These are phyloP conservation scores for Ilyonectria sp. DNA, from an alignment of 2,329 filamentous ascomycete species.

Conservation along the genomic window DNA sequence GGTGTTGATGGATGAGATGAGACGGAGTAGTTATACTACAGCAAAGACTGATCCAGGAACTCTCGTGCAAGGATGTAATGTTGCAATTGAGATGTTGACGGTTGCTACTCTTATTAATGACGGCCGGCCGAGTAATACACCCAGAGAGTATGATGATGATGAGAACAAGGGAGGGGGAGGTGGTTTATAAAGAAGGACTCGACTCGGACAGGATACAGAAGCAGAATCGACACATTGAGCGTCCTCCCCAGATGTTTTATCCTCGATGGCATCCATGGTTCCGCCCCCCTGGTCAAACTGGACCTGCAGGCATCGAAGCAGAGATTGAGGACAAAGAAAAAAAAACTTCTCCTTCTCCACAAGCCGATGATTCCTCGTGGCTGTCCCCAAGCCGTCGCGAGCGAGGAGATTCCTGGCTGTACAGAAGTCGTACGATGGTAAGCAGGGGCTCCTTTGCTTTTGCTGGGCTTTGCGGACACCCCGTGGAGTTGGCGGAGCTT, in stretches of 20 bases:
- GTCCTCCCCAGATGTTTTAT: conserved; percentile 45
- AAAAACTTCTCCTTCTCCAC: conserved; percentile 43
- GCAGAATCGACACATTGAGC: conserved; percentile 22
- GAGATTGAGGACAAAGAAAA: conserved; percentile 37
- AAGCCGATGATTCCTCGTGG: conserved; percentile 48
- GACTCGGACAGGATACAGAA: conserved; percentile 29
- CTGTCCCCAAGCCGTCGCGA: conserved; percentile 28
- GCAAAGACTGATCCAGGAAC: conserved; percentile 16
- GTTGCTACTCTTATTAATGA: neutral
- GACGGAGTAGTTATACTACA: conserved; percentile 9
- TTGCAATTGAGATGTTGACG: conserved; percentile 1
- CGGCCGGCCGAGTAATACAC: conserved; percentile 15
- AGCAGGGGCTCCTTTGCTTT: conserved; percentile 38
- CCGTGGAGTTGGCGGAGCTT: conserved; percentile 27
- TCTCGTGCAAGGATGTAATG: conserved; percentile 11
- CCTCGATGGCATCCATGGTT: conserved; percentile 36
- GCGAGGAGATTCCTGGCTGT: conserved; percentile 33
- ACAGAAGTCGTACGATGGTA: conserved; percentile 46
- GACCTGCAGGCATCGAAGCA: conserved; percentile 32
- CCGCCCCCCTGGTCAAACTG: conserved; percentile 34
- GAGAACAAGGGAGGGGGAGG: neutral
- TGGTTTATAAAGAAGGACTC: conserved; percentile 24
- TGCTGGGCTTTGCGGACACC: conserved; percentile 29
- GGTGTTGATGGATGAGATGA: conserved; percentile 11
- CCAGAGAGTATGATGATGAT: neutral